These are phyloP conservation scores for Corynascus novoguineensis DNA, from an alignment of 495 filamentous ascomycete species.

Conservation along the genomic window DNA sequence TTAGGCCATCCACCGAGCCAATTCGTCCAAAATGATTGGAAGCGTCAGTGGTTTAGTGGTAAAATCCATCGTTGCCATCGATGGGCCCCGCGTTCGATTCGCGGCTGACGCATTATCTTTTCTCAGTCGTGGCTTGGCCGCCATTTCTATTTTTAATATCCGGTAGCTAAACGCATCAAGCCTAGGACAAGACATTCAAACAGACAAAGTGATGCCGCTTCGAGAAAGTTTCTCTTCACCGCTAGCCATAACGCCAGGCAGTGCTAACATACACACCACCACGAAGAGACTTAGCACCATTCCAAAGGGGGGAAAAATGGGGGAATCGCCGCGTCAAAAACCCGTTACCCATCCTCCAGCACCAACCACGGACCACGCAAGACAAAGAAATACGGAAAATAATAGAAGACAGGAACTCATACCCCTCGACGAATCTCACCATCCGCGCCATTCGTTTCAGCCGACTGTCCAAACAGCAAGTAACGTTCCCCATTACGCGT, in stretches of 20 bases:
- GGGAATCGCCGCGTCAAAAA: conserved; percentile 1
- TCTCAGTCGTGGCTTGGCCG: neutral
- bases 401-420: neutral
- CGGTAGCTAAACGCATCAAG: too few relatives aligned
- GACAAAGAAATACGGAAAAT: neutral
- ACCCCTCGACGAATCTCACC: neutral
- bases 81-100: conserved; percentile 49
- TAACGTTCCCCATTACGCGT: too few relatives aligned
- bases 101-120: conserved; percentile 30
- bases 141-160: neutral
- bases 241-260: too few relatives aligned
- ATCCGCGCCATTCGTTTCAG: too few relatives aligned
- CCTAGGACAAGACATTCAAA: too few relatives aligned
- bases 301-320: neutral
- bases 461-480: too few relatives aligned
- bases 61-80: conserved; percentile 33
- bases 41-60: conserved; percentile 19
- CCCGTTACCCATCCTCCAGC: neutral
- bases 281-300: too few relatives aligned
- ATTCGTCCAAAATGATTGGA: too few relatives aligned
- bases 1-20: too few relatives aligned
- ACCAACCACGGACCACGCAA: neutral
- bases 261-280: too few relatives aligned
- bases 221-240: too few relatives aligned
- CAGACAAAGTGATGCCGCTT: too few relatives aligned